Conservation (phyloP, 257 asterid genomes). For the Nicotiana attenuata region DNA sequence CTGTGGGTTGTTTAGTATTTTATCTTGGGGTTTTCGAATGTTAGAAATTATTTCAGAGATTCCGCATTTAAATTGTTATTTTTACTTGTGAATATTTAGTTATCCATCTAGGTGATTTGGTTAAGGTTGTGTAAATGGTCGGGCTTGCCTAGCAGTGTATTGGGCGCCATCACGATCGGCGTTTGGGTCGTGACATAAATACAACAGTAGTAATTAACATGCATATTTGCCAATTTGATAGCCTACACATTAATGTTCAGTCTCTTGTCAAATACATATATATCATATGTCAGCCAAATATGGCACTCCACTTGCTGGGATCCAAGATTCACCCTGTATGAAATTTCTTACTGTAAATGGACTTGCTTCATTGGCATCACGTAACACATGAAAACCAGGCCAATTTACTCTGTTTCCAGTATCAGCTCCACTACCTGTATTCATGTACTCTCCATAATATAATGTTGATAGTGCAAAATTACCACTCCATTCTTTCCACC, state of each 20-base stretch:
- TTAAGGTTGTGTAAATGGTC: too few relatives aligned
- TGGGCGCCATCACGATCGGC: too few relatives aligned
- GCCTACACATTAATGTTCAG: background rate
- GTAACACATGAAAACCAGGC: conserved; percentile 61
- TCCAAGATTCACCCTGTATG: conserved; percentile 60
- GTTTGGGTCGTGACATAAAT: too few relatives aligned
- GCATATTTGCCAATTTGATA: background rate
- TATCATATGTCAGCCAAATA: conserved; percentile 34
- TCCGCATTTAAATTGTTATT: too few relatives aligned
- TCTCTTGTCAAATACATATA: background rate
- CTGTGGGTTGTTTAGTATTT: too few relatives aligned
- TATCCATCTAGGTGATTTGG: too few relatives aligned
- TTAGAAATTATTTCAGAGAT: too few relatives aligned
- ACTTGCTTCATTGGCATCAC: conserved; percentile 22
- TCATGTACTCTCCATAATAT: conserved; percentile 59
- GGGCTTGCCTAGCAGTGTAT: too few relatives aligned
- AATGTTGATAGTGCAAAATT: conserved; percentile 52
- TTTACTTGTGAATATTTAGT: too few relatives aligned
- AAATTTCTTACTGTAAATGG: conserved; percentile 38
- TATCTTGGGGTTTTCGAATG: too few relatives aligned
- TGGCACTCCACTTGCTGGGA: conserved; percentile 66
- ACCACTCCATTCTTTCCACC: conserved; percentile 65
- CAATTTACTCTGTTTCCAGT: conserved; percentile 44
- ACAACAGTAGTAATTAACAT: background rate
- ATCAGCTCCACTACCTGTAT: conserved; percentile 55